phyloP scores from a whole-genome alignment of 1,284 basidiomycete species.

The Tetrapyrgos nigripes region DNA sequence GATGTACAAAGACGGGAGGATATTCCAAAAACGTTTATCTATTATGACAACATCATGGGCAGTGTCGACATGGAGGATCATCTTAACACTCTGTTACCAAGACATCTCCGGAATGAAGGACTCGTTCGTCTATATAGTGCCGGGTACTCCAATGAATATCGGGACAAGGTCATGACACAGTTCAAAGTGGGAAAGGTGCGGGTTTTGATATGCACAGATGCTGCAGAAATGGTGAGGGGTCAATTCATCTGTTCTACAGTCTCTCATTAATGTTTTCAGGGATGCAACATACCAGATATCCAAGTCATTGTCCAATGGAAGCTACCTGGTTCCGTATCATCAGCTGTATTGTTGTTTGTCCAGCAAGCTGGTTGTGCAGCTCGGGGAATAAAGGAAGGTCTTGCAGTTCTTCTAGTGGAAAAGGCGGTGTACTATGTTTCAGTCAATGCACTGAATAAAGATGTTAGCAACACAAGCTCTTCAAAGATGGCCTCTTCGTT shows the following conservation, averaged over 20 bases:
- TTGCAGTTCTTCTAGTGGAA: constrained; percentile 37
- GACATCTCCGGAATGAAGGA: constrained; percentile 19
- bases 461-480: background rate
- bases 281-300: constrained; percentile 40
- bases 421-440: constrained; percentile 27
- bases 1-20: constrained; percentile 8
- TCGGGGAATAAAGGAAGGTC: constrained; percentile 21
- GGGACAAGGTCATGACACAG: constrained; percentile 10
- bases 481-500: background rate
- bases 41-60: constrained; percentile 31
- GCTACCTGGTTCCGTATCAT: constrained; percentile 30
- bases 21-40: constrained; percentile 33
- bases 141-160: constrained; percentile 9
- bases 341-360: constrained; percentile 33
- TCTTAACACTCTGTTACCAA: constrained; percentile 23
- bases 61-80: constrained; percentile 31
- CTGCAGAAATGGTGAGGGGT: constrained; percentile 40
- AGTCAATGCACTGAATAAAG: background rate
- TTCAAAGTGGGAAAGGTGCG: constrained; percentile 33
- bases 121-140: constrained; percentile 38
- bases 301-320: constrained; percentile 43
- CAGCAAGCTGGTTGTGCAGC: constrained; percentile 37
- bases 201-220: constrained; percentile 41
- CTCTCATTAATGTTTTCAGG: constrained; percentile 23
- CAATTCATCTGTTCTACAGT: background rate